These are phyloP conservation scores for Tilletia setariae DNA, from an alignment of 1,284 basidiomycete genomes.

Conservation along the genomic window DNA sequence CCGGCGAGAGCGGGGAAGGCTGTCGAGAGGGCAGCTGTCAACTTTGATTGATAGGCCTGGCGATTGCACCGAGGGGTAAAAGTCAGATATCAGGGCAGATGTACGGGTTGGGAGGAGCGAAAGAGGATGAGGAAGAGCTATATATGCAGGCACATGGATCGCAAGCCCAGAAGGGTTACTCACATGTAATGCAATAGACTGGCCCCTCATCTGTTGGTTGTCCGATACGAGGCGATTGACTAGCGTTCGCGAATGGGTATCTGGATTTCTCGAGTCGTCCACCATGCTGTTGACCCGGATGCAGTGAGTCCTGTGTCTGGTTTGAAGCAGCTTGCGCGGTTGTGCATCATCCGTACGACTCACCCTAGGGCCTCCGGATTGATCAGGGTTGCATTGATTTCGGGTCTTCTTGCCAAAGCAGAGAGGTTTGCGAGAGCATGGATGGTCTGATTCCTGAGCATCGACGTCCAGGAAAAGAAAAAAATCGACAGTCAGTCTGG, in stretches of 20 bases:
- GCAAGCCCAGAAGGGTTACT: no score
- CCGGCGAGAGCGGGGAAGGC: conserved; percentile 9
- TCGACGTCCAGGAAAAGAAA: no score
- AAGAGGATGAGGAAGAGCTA: neutral
- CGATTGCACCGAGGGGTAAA: neutral
- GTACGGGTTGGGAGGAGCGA: neutral
- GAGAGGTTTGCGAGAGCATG: conserved; percentile 34
- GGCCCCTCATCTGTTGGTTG: conserved; percentile 51
- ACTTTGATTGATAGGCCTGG: conserved; percentile 5
- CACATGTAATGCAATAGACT: conserved; percentile 31
- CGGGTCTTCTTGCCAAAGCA: conserved; percentile 29
- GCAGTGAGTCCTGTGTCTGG: no score
- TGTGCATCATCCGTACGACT: neutral
- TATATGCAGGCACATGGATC: no score
- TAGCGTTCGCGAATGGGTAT: conserved; percentile 48
- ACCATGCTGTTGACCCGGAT: conserved; percentile 28
- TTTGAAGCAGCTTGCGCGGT: neutral
- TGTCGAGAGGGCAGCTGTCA: neutral
- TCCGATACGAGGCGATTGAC: conserved; percentile 46
- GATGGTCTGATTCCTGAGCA: conserved; percentile 37
- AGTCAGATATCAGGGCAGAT: neutral
- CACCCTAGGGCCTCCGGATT: conserved; percentile 45
- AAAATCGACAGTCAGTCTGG: neutral
- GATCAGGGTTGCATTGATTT: conserved; percentile 26
- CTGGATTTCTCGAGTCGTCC: conserved; percentile 50